phyloP scores from a whole-genome alignment of 805 yeast genomes.

The Ogataea pilisensis region DNA sequence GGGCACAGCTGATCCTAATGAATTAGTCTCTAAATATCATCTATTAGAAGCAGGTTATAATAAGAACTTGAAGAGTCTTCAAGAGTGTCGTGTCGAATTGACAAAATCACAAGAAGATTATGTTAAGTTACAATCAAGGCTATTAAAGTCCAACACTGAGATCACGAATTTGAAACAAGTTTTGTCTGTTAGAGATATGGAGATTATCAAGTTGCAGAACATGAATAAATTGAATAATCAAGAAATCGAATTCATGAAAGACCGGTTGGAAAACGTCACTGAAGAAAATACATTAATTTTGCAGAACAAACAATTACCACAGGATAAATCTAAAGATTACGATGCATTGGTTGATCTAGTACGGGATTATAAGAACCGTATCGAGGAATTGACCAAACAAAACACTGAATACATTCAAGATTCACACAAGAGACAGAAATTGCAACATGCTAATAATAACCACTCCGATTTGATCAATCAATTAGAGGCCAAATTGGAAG shows the following conservation, averaged over 20 bases:
- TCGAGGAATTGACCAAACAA: constrained; percentile 37
- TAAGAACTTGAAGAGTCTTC: not conserved
- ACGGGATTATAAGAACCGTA: constrained; percentile 51
- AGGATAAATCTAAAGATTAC: constrained; percentile 22
- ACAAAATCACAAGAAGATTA: constrained; percentile 8
- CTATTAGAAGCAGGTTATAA: constrained; percentile 5
- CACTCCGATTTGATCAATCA: constrained; percentile 1
- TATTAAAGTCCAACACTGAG: constrained; percentile 6
- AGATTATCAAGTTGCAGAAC: constrained; percentile 13
- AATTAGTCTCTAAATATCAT: constrained; percentile 5
- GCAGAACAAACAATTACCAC: constrained; percentile 9
- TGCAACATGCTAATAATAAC: not conserved
- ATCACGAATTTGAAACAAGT: constrained; percentile 4
- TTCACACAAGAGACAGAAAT: constrained; percentile 3
- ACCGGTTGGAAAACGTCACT: constrained; percentile 13
- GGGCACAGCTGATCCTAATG: constrained; percentile 32
- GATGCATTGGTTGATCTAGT: constrained; percentile 42
- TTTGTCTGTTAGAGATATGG: constrained; percentile 6
- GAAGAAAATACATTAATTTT: constrained; percentile 14
- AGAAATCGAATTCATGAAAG: constrained; percentile 20
- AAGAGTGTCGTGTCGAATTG: constrained; percentile 6
- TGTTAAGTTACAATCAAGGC: constrained; percentile 11
- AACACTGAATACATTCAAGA: constrained; percentile 18
- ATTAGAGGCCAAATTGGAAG: not conserved
- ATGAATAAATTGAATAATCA: constrained; percentile 12